phyloP scores from a whole-genome alignment of 768 basidiomycete genomes.

The Pleurotus giganteus region DNA sequence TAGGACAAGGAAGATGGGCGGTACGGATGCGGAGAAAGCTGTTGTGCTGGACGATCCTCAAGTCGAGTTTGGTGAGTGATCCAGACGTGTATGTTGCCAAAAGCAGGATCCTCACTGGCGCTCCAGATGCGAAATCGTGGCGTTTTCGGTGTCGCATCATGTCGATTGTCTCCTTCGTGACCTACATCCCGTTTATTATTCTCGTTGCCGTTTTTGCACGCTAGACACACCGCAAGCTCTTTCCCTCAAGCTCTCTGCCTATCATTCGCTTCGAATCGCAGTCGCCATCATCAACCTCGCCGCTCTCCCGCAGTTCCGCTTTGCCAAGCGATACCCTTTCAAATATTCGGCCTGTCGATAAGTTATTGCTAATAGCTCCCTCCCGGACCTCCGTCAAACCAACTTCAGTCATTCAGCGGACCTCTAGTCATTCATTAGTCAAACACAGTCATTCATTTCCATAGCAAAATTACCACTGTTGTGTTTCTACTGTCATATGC shows the following conservation, averaged over 20 bases:
- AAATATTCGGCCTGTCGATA: slow-evolving; percentile 5
- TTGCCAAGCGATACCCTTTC: slow-evolving; percentile 5
- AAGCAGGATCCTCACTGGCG: background rate
- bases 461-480: slow-evolving; percentile 4
- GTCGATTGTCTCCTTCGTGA: slow-evolving; percentile 63
- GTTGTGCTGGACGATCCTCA: slow-evolving; percentile 79
- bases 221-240: background rate
- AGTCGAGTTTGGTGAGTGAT: slow-evolving; percentile 64
- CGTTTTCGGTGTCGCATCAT: slow-evolving; percentile 73
- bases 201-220: slow-evolving; percentile 63
- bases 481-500: slow-evolving; percentile 9
- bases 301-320: background rate
- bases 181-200: slow-evolving; percentile 78
- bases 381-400: background rate
- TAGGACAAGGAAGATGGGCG: slow-evolving; percentile 60
- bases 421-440: slow-evolving; percentile 9
- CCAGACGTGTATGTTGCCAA: background rate
- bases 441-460: slow-evolving; percentile 6
- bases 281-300: background rate
- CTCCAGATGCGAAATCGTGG: slow-evolving; percentile 70
- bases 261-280: background rate
- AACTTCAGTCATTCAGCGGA: slow-evolving; percentile 7
- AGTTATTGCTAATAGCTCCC: background rate
- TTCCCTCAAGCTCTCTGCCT: background rate
- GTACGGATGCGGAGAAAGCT: slow-evolving; percentile 57